Base-by-base conservation (phyloP, 805 yeast genomes). In the Jamesozyma piceae region DNA sequence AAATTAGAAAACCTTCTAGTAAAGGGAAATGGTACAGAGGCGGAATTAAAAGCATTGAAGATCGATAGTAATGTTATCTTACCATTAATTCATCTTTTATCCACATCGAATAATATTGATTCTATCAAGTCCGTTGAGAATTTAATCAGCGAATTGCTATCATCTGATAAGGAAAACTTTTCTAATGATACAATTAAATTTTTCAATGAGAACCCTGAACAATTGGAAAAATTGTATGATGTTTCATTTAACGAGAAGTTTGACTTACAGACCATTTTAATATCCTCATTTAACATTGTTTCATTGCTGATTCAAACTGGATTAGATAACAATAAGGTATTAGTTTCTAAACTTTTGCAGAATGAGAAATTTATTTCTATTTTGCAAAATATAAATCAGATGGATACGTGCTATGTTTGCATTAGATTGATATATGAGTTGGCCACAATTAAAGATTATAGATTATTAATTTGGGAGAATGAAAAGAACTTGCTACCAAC, bases 401-500 rank as follows among this genome's bases (percentile, higher is more conserved):
- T 48, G 54, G 65, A 61, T 38, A 53, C 63, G 17, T 45, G 56
- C 35, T 62, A 62, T 44, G 54, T 58, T 28, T 54, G 59, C 38
- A 53, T 62, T 28, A 49, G 66, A 42, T 44, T 59, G 34, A 39
- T 62, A 35, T 65, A 62, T 48, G 66, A 62, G 45, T 43, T 62
- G 26, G 45, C 53, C 5, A 48, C 58, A n/a, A 43, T 58, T n/a
- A 50, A 51, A 39, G 47, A 47, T 18, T 60, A 59, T 47, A 48
- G 62, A 30, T 19, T 39, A 6, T 39, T 51, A 22, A 50, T 60
- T 34, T 62, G 63, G 63, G 22, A 43, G 11, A 41, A 53, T 11
- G 71, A 72, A 43, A 49, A 58, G 4, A 63, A 67, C 35, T 66
- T 65, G 40, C 60, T 79, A 37, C 79, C 80, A 8, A 66, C 72